These are phyloP conservation scores for Lizanozyma gosingica DNA, from an alignment of 1,139 yeast species.

Conservation along the genomic window DNA sequence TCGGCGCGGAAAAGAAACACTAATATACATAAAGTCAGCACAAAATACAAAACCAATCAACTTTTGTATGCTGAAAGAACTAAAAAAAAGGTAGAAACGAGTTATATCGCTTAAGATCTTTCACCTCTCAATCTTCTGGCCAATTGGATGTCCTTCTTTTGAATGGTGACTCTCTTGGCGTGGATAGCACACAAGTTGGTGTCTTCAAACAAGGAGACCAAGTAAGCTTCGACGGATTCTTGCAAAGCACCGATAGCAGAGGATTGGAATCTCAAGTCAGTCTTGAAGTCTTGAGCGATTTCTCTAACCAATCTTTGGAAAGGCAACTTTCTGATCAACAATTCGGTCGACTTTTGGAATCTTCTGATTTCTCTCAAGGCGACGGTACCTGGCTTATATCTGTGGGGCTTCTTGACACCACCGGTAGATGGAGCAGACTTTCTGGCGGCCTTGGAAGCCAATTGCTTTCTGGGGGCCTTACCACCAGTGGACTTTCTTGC, in stretches of 20 bases:
- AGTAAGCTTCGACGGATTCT: constrained; percentile 98
- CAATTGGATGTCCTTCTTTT: constrained; percentile 97
- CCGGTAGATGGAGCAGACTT: constrained; percentile 97
- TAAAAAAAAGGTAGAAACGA: neutral
- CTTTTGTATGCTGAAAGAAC: neutral
- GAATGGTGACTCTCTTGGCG: constrained; percentile 99
- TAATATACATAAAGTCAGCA: constrained; percentile 1
- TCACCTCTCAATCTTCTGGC: constrained; percentile 99
- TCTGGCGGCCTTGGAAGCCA: constrained; percentile 98
- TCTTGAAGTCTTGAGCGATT: constrained; percentile 96
- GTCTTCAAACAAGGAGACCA: constrained; percentile 85
- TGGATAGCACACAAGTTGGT: constrained; percentile 98
- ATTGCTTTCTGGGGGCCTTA: constrained; percentile 98
- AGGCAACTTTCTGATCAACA: constrained; percentile 94
- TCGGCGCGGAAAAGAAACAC: neutral
- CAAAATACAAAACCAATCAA: neutral
- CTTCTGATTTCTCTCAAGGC: constrained; percentile 99
- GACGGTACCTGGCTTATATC: constrained; percentile 99
- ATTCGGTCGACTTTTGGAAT: constrained; percentile 96
- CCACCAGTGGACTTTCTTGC: constrained; percentile 99
- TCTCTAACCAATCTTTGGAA: constrained; percentile 99
- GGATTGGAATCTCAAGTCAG: constrained; percentile 97
- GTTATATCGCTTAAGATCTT: constrained; percentile 46
- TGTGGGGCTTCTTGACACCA: constrained; percentile 99
- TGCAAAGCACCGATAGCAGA: constrained; percentile 98